Conservation (phyloP, 768 basidiomycete genomes). For the Xanthoconium purpureum region DNA sequence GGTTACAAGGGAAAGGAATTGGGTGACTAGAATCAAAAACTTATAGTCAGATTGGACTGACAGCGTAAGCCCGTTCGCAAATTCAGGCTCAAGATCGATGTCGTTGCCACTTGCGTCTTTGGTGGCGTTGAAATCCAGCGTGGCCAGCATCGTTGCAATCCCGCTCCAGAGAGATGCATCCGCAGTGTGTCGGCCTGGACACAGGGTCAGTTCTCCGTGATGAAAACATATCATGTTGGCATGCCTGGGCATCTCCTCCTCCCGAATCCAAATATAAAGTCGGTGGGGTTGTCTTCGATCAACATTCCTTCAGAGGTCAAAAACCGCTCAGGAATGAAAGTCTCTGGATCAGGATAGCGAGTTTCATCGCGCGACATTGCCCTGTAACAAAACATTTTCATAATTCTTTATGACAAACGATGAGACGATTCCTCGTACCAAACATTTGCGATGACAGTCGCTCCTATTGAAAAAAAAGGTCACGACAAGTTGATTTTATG, state of each 20-base stretch:
- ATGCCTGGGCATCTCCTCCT: neutral
- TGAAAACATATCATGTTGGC: too few relatives aligned
- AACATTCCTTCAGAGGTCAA: neutral
- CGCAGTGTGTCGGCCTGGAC: neutral
- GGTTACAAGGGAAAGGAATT: neutral
- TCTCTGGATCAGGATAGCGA: too few relatives aligned
- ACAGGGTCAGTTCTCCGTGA: neutral
- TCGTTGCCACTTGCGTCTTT: neutral
- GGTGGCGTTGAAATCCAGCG: too few relatives aligned
- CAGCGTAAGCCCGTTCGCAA: neutral
- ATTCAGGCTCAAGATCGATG: slow-evolving; percentile 2
- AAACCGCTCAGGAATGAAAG: neutral
- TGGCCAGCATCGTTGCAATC: neutral
- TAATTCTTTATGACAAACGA: neutral
- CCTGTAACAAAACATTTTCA: neutral
- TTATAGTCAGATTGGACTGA: neutral
- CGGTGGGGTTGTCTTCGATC: neutral
- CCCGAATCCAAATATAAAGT: neutral
- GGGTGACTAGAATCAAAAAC: neutral
- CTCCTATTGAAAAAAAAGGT: neutral
- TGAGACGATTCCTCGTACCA: slow-evolving; percentile 4
- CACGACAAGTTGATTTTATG: neutral
- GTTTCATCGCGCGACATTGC: too few relatives aligned
- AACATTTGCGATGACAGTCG: slow-evolving; percentile 1
- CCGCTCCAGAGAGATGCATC: neutral